Base-by-base conservation (phyloP, 805 yeast genomes). In the Yamadazyma olivae region DNA sequence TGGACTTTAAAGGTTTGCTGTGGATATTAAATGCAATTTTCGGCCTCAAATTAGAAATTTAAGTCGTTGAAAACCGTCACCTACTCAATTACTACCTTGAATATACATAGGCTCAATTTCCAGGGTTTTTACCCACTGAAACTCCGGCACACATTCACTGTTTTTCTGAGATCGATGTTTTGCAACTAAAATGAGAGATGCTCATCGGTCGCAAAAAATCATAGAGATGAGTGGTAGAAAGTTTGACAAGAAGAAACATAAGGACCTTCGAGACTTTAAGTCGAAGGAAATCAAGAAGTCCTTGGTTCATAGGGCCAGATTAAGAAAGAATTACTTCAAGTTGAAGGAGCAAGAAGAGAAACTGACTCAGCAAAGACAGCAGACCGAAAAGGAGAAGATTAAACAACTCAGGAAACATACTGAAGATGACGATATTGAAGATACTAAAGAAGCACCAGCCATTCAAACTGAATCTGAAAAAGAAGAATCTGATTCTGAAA, bases 291-390 rank as follows among this genome's bases (percentile, higher is more conserved):
- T 90, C 50, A 81, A 83, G 50, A 75, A 73, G 51, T 82, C 93
- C 9, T 71, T 90, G 45, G 74, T 77, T 0, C 95, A 88, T 52
- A 75, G 88, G 43, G 86, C 96, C 10, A 74, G 93, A 50, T 72
- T 90, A 46, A 77, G 87, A 65, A 85, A 81, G 57, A 79, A 77
- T 33, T 90, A 90, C 53, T 80, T 86, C 67, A 88, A 89, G 56
- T 66, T 87, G 36, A 57, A 88, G 27, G 84, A 85, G 44, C 74
- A 77, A 34, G 45, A 44, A 13, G 16, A 22, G 10, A 21, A 17
- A 27, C 29, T 32, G 13, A 17, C 25, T 27, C 33, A 12, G 38
- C 45, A 48, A 4, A 45, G 51, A 19, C 48, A 45, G 18, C 27
- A 40, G 24, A 17, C 43, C 44, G n/a, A 40, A 35, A 45, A 46